Conservation (phyloP, 2,329 filamentous ascomycete genomes). For the Stagonosporopsis chrysanthemi region DNA sequence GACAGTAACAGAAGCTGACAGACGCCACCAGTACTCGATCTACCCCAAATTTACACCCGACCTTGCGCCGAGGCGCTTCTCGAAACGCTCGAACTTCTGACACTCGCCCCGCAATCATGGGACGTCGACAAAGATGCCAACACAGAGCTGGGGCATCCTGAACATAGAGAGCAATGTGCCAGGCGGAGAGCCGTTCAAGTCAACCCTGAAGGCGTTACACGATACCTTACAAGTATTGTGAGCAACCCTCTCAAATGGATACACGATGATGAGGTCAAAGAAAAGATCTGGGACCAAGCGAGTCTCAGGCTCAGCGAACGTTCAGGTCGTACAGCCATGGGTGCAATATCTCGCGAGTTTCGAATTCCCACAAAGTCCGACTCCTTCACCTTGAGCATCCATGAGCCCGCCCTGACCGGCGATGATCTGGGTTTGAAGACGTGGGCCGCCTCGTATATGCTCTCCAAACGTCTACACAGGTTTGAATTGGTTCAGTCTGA, state of each 20-base stretch:
- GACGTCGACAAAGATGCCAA: conserved; percentile 56
- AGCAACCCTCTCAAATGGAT: conserved; percentile 74
- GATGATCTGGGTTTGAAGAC: conserved; percentile 94
- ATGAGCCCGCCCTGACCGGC: conserved; percentile 86
- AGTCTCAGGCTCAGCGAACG: conserved; percentile 83
- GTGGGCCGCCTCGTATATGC: conserved; percentile 89
- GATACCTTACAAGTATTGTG: conserved; percentile 74
- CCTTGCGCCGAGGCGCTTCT: conserved; percentile 72
- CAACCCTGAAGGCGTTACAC: conserved; percentile 60
- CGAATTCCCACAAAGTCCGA: conserved; percentile 58
- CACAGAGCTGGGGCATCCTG: conserved; percentile 20
- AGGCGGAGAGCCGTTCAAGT: conserved; percentile 28
- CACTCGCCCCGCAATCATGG: conserved; percentile 74
- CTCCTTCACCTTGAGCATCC: conserved; percentile 68
- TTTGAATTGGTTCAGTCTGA: conserved; percentile 33
- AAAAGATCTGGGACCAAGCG: conserved; percentile 78
- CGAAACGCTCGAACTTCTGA: conserved; percentile 70
- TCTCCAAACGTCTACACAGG: conserved; percentile 72
- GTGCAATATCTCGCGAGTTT: conserved; percentile 68
- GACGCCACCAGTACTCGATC: conserved; percentile 66
- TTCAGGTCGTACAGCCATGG: conserved; percentile 78
- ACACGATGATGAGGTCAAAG: conserved; percentile 68
- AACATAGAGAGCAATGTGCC: conserved; percentile 41
- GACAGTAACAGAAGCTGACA: conserved; percentile 20
- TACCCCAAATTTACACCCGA: conserved; percentile 83